Evolutionary conservation across 768 basidiomycete species (phyloP), one percentile per base, ranked within the genome.

Genomic region (Pholiota conissans): DNA sequence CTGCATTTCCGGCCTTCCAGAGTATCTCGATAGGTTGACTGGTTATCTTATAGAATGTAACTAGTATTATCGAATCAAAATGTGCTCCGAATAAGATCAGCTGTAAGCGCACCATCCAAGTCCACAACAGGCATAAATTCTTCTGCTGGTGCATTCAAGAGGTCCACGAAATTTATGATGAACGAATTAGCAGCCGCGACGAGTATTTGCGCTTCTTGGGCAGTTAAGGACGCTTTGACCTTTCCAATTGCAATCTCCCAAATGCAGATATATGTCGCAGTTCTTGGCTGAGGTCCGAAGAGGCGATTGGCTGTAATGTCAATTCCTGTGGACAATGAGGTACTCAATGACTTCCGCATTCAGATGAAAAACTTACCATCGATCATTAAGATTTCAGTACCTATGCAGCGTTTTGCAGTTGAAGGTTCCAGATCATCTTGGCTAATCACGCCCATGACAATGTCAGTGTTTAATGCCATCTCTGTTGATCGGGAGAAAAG

Each of bases 281-380:
- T 91, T 3, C 84, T 82, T 6, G 96, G 96, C 57, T 86, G 84
- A 11, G 92, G 91, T 7, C 96, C 96, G 66, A 97, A 96, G 10
- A 98, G 74, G 24, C 95, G 85, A 67, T 97, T 84, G 1, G 91
- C 88, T 13, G 85, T 84, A 48, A 98, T 83, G 59, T 91, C 83
- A 62, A 95, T 70, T 10, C 90, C 92, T 90, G 60, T n/a, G 61
- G 48, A 24, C 45, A 27, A 30, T 52, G 11, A 29, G 49, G 47
- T 29, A 45, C 42, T 28, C 29, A 10, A 40, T 35, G 18, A 34
- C 30, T 27, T 27, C 49, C 13, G 20, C 2, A 20, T 22, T 35
- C 24, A 39, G 28, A 49, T 24, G 13, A 8, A 4, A 13, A 20
- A 50, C 69, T 49, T 49, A 79, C 81, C 76, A 65, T 82, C 81